Evolutionary conservation across 192 early-diverging fungal genomes (phyloP).

Genomic region (Rhizoclosmatium globosum): DNA sequence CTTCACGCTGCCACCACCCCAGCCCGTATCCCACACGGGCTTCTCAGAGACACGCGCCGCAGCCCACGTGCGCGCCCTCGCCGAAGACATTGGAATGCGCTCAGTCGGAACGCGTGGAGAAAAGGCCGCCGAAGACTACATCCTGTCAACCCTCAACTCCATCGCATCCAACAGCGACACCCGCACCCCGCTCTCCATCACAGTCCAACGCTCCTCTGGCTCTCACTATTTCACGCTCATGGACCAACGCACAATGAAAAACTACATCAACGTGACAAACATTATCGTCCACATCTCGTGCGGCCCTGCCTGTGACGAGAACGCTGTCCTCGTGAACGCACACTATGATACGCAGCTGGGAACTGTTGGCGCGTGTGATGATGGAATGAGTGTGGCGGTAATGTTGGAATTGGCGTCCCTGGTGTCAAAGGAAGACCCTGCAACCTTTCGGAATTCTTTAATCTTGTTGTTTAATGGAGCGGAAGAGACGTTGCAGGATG

Average conservation of each 20-base stretch:
- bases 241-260: conserved; percentile 67
- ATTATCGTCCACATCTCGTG: conserved; percentile 76
- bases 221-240: conserved; percentile 78
- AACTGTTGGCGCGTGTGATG: conserved; percentile 67
- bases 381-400: conserved; percentile 74
- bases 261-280: conserved; percentile 77
- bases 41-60: conserved; percentile 18
- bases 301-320: conserved; percentile 66
- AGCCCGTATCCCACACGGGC: not conserved
- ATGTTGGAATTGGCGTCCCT: conserved; percentile 68
- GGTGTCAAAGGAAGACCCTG: conserved; percentile 33
- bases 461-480: conserved; percentile 76
- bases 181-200: conserved; percentile 45
- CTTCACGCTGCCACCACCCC: not conserved
- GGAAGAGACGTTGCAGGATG: conserved; percentile 80
- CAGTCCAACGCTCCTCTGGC: conserved; percentile 67
- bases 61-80: conserved; percentile 12
- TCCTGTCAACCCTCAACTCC: conserved; percentile 41
- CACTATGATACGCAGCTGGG: conserved; percentile 67
- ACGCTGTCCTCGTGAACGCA: conserved; percentile 74
- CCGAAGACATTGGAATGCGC: conserved; percentile 22
- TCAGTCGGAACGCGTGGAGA: conserved; percentile 58
- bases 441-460: conserved; percentile 45
- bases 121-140: conserved; percentile 51
- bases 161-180: conserved; percentile 42